Base-by-base conservation (phyloP, 2,329 filamentous ascomycete species). In the Stenocarpella maydis region DNA sequence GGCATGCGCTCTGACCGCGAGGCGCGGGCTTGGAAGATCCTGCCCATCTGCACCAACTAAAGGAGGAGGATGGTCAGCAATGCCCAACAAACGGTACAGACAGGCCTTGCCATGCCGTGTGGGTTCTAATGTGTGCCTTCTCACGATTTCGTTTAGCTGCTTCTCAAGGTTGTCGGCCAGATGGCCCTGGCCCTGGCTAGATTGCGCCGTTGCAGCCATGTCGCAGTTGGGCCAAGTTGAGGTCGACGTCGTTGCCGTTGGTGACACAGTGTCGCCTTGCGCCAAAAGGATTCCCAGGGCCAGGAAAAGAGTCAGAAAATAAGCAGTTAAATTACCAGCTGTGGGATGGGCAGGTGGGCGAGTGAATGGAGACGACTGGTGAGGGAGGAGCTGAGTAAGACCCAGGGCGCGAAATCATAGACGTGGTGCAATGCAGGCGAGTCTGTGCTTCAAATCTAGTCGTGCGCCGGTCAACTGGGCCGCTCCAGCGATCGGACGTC, bases 21-120 rank as follows among this genome's bases (percentile, higher is more conserved):
- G 9, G 17, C 68, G 5, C 49, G 65, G 10, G 68, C 66, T 24
- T 65, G 47, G 52, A 72, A 58, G 28, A 71, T 68, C 26, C 61
- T 70, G 41, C 71, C 71, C 66, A 70, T 69, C 34, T 72, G 71
- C 21, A 72, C 69, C 53, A 72, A 63, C 71, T 72, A 43, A 19
- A 52, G 50, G 28, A 53, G 26, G 19, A 17, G 2, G 2, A 12
- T 26, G 12, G 63, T 71, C 37, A 71, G 67, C 50, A 50, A 49
- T 21, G 31, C 26, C 26, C 43, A 28, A 14, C n/a, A 21, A 26
- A 28, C 15, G 21, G 17, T 7, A 47, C 21, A 24, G 31, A 41
- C 31, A 41, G 47, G 15, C n/a, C 17, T 5, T 14, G 34, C 21
- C 15, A 19, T n/a, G 19, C 12, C 26, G 14, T 14, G 34, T 7